Conservation (phyloP, 2,329 filamentous ascomycete species). For the Fusarium sp. region DNA sequence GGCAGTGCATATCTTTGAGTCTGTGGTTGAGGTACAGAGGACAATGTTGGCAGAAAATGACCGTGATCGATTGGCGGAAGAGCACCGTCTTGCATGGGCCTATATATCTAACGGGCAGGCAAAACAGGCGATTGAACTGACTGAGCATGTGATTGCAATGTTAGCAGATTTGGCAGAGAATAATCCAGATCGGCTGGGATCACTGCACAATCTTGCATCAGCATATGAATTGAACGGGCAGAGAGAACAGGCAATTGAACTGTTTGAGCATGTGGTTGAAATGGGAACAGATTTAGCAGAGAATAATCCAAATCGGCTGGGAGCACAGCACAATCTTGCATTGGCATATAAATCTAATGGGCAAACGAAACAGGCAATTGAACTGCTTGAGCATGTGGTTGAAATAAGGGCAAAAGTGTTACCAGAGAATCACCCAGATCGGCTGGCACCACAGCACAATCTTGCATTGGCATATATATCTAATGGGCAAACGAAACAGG, state of each 20-base stretch:
- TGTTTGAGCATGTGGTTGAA: no score
- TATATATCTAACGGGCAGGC: accelerated
- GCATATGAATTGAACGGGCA: no score
- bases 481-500: accelerated
- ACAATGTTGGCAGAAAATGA: neutral
- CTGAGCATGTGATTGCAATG: neutral
- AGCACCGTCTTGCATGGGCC: accelerated
- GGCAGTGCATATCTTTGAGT: neutral
- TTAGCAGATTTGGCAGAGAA: neutral
- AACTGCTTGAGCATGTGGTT: no score
- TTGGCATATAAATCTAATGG: no score
- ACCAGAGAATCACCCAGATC: neutral
- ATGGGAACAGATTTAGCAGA: no score
- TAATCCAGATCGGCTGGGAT: neutral
- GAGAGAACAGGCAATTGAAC: no score
- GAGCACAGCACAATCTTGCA: no score
- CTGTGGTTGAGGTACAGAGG: accelerated
- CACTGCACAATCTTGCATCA: accelerated
- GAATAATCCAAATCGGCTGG: no score
- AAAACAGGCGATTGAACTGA: neutral
- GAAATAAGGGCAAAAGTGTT: no score
- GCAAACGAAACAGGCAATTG: no score
- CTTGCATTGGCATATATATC: accelerated
- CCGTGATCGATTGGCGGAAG: accelerated
- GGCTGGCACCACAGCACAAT: accelerated